Conservation (phyloP, 2,329 filamentous ascomycete species). For the Aureobasidium subglaciale region DNA sequence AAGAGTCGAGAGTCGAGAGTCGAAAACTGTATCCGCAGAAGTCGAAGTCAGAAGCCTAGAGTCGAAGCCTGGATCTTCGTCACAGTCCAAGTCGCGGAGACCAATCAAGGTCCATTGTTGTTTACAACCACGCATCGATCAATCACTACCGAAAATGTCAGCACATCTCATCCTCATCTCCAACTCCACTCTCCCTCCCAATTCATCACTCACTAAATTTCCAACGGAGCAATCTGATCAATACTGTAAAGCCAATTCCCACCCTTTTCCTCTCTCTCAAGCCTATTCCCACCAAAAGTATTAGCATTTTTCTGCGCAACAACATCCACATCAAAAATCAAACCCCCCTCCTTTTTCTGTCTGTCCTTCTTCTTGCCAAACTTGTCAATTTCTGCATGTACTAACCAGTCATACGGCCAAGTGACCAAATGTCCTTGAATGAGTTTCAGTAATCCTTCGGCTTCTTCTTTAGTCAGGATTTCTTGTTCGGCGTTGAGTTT, state of each 20-base stretch:
- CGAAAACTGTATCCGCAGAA: too few species aligned
- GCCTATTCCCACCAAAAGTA: conserved; percentile 44
- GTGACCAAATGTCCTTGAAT: conserved; percentile 83
- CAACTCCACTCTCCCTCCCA: background rate
- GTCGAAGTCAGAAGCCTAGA: too few species aligned
- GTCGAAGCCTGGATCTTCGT: too few species aligned
- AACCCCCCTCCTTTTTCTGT: too few species aligned
- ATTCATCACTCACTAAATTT: conserved; percentile 72
- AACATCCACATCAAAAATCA: background rate
- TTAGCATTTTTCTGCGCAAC: too few species aligned
- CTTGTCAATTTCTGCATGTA: conserved; percentile 18
- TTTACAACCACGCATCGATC: too few species aligned
- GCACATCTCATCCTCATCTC: too few species aligned
- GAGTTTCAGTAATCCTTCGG: conserved; percentile 72
- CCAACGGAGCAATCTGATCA: conserved; percentile 88
- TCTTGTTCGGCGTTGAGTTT: conserved; percentile 68
- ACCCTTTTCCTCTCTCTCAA: conserved; percentile 81
- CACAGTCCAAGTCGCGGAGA: too few species aligned
- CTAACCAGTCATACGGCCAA: conserved; percentile 87
- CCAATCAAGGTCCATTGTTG: too few species aligned
- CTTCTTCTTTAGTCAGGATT: conserved; percentile 64
- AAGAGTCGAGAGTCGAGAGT: too few species aligned
- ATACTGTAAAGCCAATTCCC: conserved; percentile 97
- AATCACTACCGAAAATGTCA: background rate
- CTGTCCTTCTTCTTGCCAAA: too few species aligned